These are phyloP conservation scores for Dinochytrium kinnereticum DNA, from an alignment of 371 early-diverging fungal genomes.

Conservation along the genomic window DNA sequence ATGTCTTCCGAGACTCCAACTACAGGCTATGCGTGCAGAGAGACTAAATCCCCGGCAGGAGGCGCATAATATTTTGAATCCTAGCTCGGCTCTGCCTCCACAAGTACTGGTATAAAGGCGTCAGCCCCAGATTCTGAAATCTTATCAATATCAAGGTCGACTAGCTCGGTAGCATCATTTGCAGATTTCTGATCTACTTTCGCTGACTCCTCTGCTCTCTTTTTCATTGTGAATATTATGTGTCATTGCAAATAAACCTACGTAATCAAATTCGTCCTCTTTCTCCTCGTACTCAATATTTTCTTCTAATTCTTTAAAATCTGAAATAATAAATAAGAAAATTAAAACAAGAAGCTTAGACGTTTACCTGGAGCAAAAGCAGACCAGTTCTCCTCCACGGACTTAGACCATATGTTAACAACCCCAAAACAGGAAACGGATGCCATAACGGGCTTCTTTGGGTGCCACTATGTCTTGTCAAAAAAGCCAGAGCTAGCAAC, in stretches of 20 bases:
- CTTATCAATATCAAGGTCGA: neutral
- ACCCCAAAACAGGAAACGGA: conserved; percentile 82
- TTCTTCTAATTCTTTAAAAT: conserved; percentile 88
- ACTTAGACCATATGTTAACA: conserved; percentile 88
- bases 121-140: neutral
- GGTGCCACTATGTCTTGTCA: conserved; percentile 74
- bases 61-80: neutral
- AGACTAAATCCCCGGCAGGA: neutral
- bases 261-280: conserved; percentile 88
- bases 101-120: neutral
- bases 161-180: too few relatives aligned
- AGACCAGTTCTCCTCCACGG: conserved; percentile 85
- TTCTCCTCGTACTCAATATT: conserved; percentile 90
- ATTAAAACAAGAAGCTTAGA: neutral
- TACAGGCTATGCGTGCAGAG: neutral
- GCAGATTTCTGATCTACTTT: too few relatives aligned
- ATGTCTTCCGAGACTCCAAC: neutral
- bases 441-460: conserved; percentile 80
- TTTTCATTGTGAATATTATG: neutral
- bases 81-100: neutral
- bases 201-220: neutral
- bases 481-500: neutral
- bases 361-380: conserved; percentile 80
- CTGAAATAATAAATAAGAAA: conserved; percentile 35
- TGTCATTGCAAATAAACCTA: neutral